A percentile compares a stretch with the other conserved stretches of the same genome.
phyloP scores from a whole-genome alignment of 2,329 filamentous ascomycete species.

The Emergomyces orientalis region DNA sequence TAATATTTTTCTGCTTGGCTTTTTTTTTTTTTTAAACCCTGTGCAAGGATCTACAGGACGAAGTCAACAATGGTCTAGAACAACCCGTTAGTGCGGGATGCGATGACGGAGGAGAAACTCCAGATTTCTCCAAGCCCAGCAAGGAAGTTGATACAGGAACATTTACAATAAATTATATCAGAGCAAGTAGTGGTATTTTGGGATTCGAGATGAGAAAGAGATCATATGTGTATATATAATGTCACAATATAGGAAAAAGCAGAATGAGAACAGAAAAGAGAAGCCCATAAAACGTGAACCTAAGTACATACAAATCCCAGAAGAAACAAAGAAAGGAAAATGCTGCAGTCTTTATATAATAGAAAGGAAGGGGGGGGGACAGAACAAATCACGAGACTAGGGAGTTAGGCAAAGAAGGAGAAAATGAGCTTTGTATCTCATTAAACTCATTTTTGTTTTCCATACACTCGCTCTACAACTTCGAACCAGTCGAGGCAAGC shows the following conservation, averaged over 20 bases:
- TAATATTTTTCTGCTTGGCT: background rate
- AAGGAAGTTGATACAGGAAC: background rate
- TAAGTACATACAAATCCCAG: background rate
- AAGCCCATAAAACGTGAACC: background rate
- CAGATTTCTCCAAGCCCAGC: background rate
- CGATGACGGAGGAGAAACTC: background rate
- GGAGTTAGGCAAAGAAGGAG: background rate
- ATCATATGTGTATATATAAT: background rate
- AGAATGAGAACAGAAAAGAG: background rate
- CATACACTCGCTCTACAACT: constrained; percentile 10
- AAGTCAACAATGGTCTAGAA: background rate
- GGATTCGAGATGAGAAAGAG: background rate
- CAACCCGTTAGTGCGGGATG: background rate
- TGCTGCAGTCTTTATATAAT: background rate
- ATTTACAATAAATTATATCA: background rate
- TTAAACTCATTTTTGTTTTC: background rate
- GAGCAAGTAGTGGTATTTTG: background rate
- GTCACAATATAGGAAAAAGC: background rate
- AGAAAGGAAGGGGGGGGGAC: background rate
- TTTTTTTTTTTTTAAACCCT: background rate
- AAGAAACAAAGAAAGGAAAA: background rate
- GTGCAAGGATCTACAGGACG: background rate
- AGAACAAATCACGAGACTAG: background rate
- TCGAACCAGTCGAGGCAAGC: constrained; percentile 29
- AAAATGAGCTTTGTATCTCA: background rate